Evolutionary conservation across 2,329 filamentous ascomycete genomes (phyloP).

Genomic region (Ophiostoma sp.): DNA sequence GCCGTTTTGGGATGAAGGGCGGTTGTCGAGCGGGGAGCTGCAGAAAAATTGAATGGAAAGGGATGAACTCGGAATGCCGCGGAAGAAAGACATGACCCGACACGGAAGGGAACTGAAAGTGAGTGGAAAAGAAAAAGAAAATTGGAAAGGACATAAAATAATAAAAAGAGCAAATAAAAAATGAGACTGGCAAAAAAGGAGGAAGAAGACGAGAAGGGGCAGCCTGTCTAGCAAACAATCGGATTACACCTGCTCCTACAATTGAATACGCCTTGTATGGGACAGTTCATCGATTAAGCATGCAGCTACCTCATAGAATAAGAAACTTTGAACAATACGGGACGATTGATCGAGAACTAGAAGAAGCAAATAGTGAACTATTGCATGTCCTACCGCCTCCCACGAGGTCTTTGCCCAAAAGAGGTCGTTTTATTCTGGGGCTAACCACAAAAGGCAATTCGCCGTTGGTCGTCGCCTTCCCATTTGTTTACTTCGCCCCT

Average conservation of each 20-base stretch:
- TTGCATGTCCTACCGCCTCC: neutral
- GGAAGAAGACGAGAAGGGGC: neutral
- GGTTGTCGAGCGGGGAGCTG: conserved; percentile 13
- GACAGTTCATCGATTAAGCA: neutral
- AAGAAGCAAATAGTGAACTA: neutral
- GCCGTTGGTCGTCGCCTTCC: neutral
- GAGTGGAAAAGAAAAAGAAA: neutral
- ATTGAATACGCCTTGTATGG: neutral
- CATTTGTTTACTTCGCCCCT: conserved; percentile 14
- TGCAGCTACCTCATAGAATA: neutral
- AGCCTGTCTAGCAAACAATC: neutral
- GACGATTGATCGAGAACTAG: too few relatives aligned
- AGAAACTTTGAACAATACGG: neutral
- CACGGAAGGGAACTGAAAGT: neutral
- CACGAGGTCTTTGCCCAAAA: neutral
- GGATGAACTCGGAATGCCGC: neutral
- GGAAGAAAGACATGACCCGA: neutral
- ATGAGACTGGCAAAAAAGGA: neutral
- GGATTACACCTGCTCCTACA: neutral
- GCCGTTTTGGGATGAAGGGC: conserved; percentile 9
- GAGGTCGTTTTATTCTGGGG: neutral
- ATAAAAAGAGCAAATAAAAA: neutral
- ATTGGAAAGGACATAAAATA: neutral
- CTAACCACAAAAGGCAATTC: neutral
- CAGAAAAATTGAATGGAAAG: conserved; percentile 11